A percentile compares a stretch with the other conserved stretches of the same genome.
phyloP scores from a whole-genome alignment of 441 rosid genomes.

The Hura crepitans region DNA sequence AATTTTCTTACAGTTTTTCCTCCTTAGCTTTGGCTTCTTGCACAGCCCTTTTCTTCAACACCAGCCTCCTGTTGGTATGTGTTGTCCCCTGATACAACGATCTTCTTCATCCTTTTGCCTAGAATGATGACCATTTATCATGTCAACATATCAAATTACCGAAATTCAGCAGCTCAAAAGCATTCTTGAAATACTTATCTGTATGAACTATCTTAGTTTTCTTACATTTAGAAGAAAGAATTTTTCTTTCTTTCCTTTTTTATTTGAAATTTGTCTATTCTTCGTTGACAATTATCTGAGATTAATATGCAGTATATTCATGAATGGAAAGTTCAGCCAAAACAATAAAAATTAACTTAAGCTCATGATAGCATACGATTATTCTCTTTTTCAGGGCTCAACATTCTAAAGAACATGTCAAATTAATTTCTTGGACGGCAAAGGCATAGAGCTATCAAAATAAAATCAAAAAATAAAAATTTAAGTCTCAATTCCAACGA shows the following conservation, averaged over 20 bases:
- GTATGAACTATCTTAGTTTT: not conserved
- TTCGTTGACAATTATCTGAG: not conserved
- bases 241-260: not conserved
- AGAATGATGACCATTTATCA: not conserved
- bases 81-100: not conserved
- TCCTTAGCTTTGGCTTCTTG: not conserved
- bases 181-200: not conserved
- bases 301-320: not conserved
- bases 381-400: not conserved
- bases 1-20: conserved; percentile 3
- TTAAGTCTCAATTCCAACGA: not conserved
- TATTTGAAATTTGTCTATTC: not conserved
- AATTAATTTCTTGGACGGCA: not conserved
- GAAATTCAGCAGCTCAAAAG: not conserved
- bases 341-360: too few species aligned
- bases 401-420: not conserved
- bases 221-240: not conserved
- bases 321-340: not conserved
- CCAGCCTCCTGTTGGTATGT: too few species aligned
- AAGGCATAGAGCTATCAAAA: too few species aligned
- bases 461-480: not conserved
- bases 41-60: not conserved
- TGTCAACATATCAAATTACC: not conserved
- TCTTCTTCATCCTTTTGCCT: not conserved
- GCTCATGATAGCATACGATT: too few species aligned